Evolutionary conservation across 2,329 filamentous ascomycete genomes (phyloP).

Genomic region (Fusarium coffeatum): DNA sequence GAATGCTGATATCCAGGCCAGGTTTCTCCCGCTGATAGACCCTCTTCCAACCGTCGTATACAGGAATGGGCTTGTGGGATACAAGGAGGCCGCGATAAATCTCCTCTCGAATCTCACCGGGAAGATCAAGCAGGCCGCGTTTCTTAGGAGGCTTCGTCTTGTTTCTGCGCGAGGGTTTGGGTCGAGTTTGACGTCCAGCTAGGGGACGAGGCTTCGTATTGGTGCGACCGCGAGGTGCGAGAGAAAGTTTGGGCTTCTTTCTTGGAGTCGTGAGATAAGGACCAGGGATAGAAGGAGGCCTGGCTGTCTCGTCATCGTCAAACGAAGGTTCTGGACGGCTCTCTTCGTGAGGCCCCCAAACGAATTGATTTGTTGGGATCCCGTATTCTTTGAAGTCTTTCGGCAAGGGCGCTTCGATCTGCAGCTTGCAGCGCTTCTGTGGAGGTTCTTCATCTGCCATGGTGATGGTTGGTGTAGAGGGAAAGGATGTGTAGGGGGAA

Average conservation of each 20-base stretch:
- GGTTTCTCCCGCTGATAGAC: conserved; percentile 48
- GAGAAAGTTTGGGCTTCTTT: not conserved
- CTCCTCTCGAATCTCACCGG: conserved; percentile 47
- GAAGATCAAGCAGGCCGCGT: conserved; percentile 36
- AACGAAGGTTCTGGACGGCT: conserved; percentile 7
- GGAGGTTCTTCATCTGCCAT: not conserved
- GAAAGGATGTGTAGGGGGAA: not conserved
- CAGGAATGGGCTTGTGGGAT: conserved; percentile 48
- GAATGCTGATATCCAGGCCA: conserved; percentile 52
- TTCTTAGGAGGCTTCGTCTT: not conserved
- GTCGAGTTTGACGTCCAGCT: not conserved
- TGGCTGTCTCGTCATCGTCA: conserved; percentile 34
- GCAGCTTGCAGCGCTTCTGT: conserved; percentile 6
- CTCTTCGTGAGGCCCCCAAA: conserved; percentile 17
- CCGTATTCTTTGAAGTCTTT: conserved; percentile 27
- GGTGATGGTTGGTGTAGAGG: not conserved
- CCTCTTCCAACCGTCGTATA: conserved; percentile 51
- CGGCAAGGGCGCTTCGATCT: conserved; percentile 20
- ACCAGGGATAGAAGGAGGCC: conserved; percentile 23
- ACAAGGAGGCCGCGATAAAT: conserved; percentile 52
- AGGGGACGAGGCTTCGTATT: not conserved
- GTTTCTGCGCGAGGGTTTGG: not conserved
- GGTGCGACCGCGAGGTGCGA: not conserved
- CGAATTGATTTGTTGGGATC: conserved; percentile 24
- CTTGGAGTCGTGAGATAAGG: not conserved